Percentiles rank a stretch among this genome's conserved stretches.
Evolutionary conservation across 306 rosid species (phyloP).

Genomic region (Vigna nakashimae): DNA sequence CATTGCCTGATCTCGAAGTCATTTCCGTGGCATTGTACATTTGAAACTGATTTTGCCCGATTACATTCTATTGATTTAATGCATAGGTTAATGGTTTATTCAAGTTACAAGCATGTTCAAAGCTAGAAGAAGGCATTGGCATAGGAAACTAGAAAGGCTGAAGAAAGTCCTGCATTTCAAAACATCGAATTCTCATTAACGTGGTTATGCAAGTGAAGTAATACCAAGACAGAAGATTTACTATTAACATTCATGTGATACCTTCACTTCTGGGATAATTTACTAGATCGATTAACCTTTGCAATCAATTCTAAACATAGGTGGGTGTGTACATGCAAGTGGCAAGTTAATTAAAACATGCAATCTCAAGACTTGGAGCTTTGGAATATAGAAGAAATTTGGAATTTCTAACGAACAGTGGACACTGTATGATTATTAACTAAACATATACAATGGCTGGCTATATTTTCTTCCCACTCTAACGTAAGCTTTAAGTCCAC

Average conservation of each 20-base stretch:
- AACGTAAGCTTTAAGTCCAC: too few relatives aligned
- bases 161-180: slow-evolving; percentile 8
- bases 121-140: slow-evolving; percentile 6
- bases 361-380: not conserved
- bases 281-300: not conserved
- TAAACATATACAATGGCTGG: too few relatives aligned
- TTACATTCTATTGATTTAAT: slow-evolving; percentile 35
- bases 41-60: slow-evolving; percentile 38
- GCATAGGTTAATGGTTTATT: slow-evolving; percentile 30
- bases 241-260: not conserved
- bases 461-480: too few relatives aligned
- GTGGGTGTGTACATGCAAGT: too few relatives aligned
- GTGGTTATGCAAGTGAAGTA: too few relatives aligned
- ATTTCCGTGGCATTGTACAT: slow-evolving; percentile 43
- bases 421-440: not conserved
- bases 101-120: not conserved
- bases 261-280: not conserved
- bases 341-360: not conserved
- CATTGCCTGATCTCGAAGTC: slow-evolving; percentile 31
- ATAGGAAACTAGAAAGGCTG: not conserved
- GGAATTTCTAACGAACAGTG: not conserved
- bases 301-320: not conserved
- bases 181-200: too few relatives aligned
- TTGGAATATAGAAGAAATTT: not conserved
- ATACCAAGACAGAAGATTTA: not conserved